Conservation (phyloP, 2,329 filamentous ascomycete species). For the Ophiostoma sp. region DNA sequence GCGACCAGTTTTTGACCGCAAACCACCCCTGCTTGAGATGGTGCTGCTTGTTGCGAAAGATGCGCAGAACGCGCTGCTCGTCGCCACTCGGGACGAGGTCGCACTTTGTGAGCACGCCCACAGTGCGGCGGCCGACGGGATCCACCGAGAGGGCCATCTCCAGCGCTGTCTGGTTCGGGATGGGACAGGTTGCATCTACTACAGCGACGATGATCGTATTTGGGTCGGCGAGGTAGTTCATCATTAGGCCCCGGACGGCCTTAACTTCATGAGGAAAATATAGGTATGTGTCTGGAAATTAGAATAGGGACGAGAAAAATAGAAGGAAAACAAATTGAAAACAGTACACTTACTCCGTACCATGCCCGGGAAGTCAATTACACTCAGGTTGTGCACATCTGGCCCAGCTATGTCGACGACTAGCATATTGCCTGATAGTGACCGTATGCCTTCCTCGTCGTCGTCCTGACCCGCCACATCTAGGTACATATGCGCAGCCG, state of each 20-base stretch:
- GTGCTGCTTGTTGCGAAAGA: not conserved
- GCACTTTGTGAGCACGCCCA: conserved; percentile 1
- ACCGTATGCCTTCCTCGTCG: not conserved
- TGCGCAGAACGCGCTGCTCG: not conserved
- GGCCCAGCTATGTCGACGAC: conserved; percentile 23
- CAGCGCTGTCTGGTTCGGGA: not conserved
- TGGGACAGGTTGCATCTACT: not conserved
- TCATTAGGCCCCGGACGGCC: not conserved
- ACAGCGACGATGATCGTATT: not conserved
- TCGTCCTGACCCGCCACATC: not conserved
- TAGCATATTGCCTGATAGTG: conserved; percentile 22
- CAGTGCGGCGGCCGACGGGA: not conserved
- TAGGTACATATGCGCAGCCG: conserved; percentile 12
- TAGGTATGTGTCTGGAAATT: not conserved
- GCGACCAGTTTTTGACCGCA: not conserved
- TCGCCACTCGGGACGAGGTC: not conserved
- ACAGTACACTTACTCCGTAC: conserved; percentile 31
- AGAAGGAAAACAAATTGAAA: not conserved
- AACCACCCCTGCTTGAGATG: not conserved
- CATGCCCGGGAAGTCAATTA: conserved; percentile 23
- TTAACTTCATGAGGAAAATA: not conserved
- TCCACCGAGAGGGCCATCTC: not conserved
- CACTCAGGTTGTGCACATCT: conserved; percentile 19
- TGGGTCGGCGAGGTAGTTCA: not conserved
- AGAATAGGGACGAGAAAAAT: not conserved